A percentile compares a stretch with the other conserved stretches of the same genome.
Conservation (phyloP, 2,329 filamentous ascomycete species). For the Gliomastix tumulicola region DNA sequence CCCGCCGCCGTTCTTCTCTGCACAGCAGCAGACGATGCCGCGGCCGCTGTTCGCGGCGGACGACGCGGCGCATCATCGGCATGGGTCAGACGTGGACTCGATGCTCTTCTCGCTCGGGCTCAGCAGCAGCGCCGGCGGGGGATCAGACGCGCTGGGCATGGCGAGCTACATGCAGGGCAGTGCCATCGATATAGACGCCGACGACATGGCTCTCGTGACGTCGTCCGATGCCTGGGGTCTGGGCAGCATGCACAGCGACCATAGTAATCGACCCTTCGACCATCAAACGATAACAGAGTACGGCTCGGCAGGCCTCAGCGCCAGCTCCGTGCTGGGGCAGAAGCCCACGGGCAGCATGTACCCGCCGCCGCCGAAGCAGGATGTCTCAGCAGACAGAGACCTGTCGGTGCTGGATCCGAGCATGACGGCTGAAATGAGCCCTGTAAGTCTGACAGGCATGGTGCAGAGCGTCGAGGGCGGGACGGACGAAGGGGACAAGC, state of each 20-base stretch:
- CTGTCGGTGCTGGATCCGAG: background rate
- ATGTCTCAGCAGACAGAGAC: background rate
- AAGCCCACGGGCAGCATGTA: conserved; percentile 15
- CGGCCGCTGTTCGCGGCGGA: background rate
- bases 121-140: background rate
- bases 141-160: too few species aligned
- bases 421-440: conserved; percentile 13
- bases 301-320: conserved; percentile 18
- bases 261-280: conserved; percentile 1
- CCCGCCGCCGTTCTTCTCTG: conserved; percentile 17
- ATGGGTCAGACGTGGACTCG: conserved; percentile 13
- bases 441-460: conserved; percentile 22
- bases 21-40: conserved; percentile 2
- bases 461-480: conserved; percentile 19
- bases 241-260: conserved; percentile 10
- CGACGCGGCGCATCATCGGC: conserved; percentile 3
- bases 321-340: conserved; percentile 17
- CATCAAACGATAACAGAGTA: background rate
- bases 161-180: conserved; percentile 14
- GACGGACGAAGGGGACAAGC: conserved; percentile 10
- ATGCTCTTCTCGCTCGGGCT: conserved; percentile 16
- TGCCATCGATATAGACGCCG: conserved; percentile 18
- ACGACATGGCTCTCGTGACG: conserved; percentile 15
- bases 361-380: background rate
- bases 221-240: conserved; percentile 18